Base-by-base conservation (phyloP, 805 yeast genomes). In the Candida pseudofarinosa region DNA sequence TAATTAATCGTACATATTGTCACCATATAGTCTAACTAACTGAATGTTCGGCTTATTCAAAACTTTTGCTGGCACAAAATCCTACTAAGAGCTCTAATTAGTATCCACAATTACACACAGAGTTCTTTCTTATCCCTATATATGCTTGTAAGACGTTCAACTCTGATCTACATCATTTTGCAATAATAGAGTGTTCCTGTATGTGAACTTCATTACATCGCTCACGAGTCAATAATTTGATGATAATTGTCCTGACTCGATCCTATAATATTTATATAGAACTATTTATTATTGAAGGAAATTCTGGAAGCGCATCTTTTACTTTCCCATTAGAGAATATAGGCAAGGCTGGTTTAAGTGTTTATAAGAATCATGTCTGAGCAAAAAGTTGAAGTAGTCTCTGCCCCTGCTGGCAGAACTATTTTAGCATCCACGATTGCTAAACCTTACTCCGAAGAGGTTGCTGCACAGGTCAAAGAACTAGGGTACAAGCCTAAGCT, bases 351-450 rank as follows among this genome's bases (percentile, higher is more conserved):
- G 10, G n/a, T n/a, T n/a, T n/a, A n/a, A n/a, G n/a, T n/a, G n/a
- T n/a, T n/a, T n/a, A n/a, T n/a, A n/a, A n/a, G n/a, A 7, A 23
- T 10, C 28, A 23, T 23, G 28, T 23, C 28, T 7, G 28, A 23
- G 10, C 10, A 23, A 23, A 23, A 23, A 23, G 28, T 23, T 7
- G 10, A 23, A 23, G 28, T 23, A 10, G 28, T 34, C 18, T 14
- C 38, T 13, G 63, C 60, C 42, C 73, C 74, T 33, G 81, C 89
- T 15, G 89, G 91, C 44, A 80, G 85, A 66, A 86, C 96, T 36
- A 82, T 91, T 33, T 69, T 90, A 48, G 97, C 99, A 3, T 81
- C 95, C 12, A 78, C 82, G 37, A 85, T 93, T 19, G 93, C 98
- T 39, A 89, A 90, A 58, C 76, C 81, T 4, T 93, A 79, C 61